Percentiles rank a stretch among this genome's conserved stretches.
Conservation (phyloP, 23 red algal species). For the Cyanidioschyzon merolae region DNA sequence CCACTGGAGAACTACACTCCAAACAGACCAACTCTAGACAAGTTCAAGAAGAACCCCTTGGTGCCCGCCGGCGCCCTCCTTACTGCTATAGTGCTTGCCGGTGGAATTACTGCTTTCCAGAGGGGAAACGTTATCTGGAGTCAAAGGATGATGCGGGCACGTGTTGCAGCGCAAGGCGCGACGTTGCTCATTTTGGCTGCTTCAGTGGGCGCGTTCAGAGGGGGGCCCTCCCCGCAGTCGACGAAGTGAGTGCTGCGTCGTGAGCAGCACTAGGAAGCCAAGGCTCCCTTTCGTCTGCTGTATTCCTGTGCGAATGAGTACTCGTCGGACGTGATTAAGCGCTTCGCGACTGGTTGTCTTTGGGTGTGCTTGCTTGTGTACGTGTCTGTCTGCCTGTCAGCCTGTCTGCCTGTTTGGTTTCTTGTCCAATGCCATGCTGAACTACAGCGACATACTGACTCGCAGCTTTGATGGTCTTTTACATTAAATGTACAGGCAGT, state of each 20-base stretch:
- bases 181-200: slow-evolving; percentile 41
- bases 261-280: not conserved
- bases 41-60: slow-evolving; percentile 50
- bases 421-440: too few relatives aligned
- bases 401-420: too few relatives aligned
- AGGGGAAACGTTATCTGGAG: slow-evolving; percentile 43
- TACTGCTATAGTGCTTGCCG: slow-evolving; percentile 49
- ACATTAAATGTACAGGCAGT: too few relatives aligned
- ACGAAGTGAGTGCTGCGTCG: not conserved
- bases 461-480: too few relatives aligned
- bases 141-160: slow-evolving; percentile 62
- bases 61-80: slow-evolving; percentile 48
- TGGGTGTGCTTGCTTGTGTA: too few relatives aligned
- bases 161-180: slow-evolving; percentile 52
- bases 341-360: too few relatives aligned
- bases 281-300: not conserved
- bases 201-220: slow-evolving; percentile 11
- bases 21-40: slow-evolving; percentile 3
- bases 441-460: too few relatives aligned
- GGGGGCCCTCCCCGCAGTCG: not conserved
- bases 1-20: not conserved
- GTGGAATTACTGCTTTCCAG: slow-evolving; percentile 47
- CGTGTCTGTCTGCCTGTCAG: too few relatives aligned
- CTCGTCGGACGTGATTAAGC: too few relatives aligned
- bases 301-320: not conserved